Evolutionary conservation across 306 rosid genomes (phyloP).

Genomic region (Sechiopsis laciniata): DNA sequence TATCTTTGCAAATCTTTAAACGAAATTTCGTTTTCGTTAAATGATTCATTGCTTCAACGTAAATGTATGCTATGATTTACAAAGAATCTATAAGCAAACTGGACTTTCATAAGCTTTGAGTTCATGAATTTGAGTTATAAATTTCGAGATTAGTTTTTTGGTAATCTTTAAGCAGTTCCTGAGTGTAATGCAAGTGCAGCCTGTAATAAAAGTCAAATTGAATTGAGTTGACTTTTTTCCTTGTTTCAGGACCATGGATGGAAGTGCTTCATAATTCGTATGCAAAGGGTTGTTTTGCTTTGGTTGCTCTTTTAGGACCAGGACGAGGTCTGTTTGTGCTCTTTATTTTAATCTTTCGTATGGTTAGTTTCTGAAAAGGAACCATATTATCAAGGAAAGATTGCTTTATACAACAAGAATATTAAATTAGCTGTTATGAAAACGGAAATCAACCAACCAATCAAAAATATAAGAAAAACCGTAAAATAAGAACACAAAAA

Average conservation of each 20-base stretch:
- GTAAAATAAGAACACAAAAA: too few relatives aligned
- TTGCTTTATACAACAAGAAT: not conserved
- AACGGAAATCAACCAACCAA: too few relatives aligned
- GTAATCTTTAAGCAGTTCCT: not conserved
- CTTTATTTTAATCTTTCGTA: constrained; percentile 15
- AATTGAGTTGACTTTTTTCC: not conserved
- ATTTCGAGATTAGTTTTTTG: not conserved
- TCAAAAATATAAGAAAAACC: too few relatives aligned
- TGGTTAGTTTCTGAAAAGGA: not conserved
- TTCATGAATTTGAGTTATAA: not conserved
- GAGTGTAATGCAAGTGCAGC: not conserved
- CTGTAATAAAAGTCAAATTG: not conserved
- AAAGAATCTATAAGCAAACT: not conserved
- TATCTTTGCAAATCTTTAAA: constrained; percentile 23
- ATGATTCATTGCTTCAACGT: not conserved
- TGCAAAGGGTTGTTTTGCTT: constrained; percentile 74
- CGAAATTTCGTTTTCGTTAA: too few relatives aligned
- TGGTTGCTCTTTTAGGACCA: constrained; percentile 79
- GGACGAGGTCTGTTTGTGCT: constrained; percentile 71
- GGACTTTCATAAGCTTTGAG: not conserved
- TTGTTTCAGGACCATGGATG: constrained; percentile 45
- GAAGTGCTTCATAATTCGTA: constrained; percentile 81
- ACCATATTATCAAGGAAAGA: not conserved
- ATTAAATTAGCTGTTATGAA: too few relatives aligned
- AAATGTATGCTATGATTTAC: not conserved